phyloP scores from a whole-genome alignment of 768 basidiomycete genomes.

The Saitozyma sp. region DNA sequence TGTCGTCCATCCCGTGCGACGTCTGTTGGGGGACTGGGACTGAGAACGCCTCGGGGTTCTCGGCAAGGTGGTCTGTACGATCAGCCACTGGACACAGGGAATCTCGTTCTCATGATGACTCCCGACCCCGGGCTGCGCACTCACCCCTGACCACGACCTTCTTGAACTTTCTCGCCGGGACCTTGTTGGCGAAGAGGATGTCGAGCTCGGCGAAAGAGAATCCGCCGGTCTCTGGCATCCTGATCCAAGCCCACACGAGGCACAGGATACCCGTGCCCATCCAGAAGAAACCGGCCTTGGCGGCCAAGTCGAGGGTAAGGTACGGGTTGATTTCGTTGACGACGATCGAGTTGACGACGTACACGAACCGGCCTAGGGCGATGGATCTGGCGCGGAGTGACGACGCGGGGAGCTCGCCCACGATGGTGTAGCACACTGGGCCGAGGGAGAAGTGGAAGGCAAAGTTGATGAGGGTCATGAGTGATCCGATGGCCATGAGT shows the following conservation, averaged over 20 bases:
- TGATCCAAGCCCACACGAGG: conserved; percentile 7
- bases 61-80: too few species aligned
- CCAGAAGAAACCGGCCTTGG: conserved; percentile 23
- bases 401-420: neutral
- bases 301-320: conserved; percentile 12
- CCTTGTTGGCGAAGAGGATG: conserved; percentile 2
- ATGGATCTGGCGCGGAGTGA: neutral
- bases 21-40: too few species aligned
- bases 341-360: conserved; percentile 7
- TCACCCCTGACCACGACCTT: neutral
- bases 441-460: conserved; percentile 32
- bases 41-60: too few species aligned
- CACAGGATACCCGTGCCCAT: conserved; percentile 4
- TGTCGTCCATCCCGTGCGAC: too few species aligned
- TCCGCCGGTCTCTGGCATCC: conserved; percentile 8
- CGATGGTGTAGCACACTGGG: conserved; percentile 8
- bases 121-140: too few species aligned
- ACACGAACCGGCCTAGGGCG: neutral
- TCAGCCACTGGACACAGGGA: too few species aligned
- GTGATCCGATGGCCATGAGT: conserved; percentile 6
- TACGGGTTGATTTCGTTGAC: conserved; percentile 13
- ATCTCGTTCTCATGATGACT: too few species aligned
- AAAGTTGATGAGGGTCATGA: conserved; percentile 26
- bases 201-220: conserved; percentile 2
- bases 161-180: conserved; percentile 6